Percentiles rank a stretch among this genome's conserved stretches.
Conservation (phyloP, 2,329 filamentous ascomycete genomes). For the Incumbomyces delicatus region DNA sequence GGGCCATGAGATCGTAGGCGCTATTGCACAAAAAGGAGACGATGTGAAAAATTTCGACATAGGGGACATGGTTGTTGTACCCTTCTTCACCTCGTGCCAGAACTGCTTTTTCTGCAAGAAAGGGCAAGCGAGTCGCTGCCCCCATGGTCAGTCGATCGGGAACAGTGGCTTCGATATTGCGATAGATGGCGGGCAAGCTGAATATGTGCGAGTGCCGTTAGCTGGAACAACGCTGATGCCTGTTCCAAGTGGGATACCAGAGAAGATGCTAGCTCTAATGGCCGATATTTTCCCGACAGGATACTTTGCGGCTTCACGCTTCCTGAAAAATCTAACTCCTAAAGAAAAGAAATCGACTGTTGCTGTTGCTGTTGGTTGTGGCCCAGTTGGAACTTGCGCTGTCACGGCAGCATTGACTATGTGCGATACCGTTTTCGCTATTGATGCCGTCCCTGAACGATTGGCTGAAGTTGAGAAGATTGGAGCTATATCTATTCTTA, state of each 20-base stretch:
- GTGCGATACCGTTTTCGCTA: constrained; percentile 51
- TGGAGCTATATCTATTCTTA: constrained; percentile 52
- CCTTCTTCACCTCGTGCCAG: constrained; percentile 44
- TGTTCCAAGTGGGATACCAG: constrained; percentile 28
- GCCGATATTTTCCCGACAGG: constrained; percentile 23
- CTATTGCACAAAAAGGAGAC: constrained; percentile 37
- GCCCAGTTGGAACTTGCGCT: constrained; percentile 57
- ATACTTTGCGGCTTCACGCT: constrained; percentile 19
- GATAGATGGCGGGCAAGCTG: constrained; percentile 47
- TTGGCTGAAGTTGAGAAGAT: constrained; percentile 52
- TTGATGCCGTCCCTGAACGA: constrained; percentile 53
- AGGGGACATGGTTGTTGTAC: constrained; percentile 44
- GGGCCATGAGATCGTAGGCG: constrained; percentile 47
- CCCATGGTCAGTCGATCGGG: constrained; percentile 34
- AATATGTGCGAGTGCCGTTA: constrained; percentile 46
- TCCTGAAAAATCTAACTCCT: constrained; percentile 19
- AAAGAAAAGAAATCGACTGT: constrained; percentile 22
- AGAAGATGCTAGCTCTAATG: constrained; percentile 25
- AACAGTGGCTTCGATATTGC: constrained; percentile 44
- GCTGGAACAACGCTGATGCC: constrained; percentile 41
- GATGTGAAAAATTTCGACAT: constrained; percentile 38
- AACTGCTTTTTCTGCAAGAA: constrained; percentile 43
- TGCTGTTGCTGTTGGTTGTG: constrained; percentile 56
- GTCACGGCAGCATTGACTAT: constrained; percentile 56
- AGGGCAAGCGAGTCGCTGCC: constrained; percentile 45